Percentiles rank a stretch among this genome's conserved stretches.
Evolutionary conservation across 208 protist genomes (phyloP).

Genomic region (Trypanosoma scelopori): DNA sequence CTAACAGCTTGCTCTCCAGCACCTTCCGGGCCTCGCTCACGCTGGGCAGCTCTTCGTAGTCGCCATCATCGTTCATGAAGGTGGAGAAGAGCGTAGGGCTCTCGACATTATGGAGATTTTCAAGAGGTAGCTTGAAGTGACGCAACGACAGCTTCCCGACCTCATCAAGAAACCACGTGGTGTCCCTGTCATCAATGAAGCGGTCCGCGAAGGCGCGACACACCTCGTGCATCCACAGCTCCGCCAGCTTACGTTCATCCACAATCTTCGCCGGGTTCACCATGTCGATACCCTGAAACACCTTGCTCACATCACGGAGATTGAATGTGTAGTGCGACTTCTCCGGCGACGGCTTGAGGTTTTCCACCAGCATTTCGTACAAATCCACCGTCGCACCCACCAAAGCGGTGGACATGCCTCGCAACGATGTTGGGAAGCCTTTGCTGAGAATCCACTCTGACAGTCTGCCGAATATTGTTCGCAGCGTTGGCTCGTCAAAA

Average conservation of each 20-base stretch:
- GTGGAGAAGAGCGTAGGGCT: slow-evolving; percentile 74
- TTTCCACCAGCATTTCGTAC: slow-evolving; percentile 91
- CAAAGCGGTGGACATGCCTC: slow-evolving; percentile 43
- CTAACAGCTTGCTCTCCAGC: slow-evolving; percentile 84
- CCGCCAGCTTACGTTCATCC: slow-evolving; percentile 61
- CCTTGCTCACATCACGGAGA: slow-evolving; percentile 95
- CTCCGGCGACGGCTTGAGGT: slow-evolving; percentile 95
- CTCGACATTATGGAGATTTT: slow-evolving; percentile 22
- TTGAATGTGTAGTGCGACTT: slow-evolving; percentile 99
- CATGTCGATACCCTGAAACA: slow-evolving; percentile 93
- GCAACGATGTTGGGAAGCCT: slow-evolving; percentile 62
- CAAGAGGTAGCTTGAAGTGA: slow-evolving; percentile 74
- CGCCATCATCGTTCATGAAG: slow-evolving; percentile 81
- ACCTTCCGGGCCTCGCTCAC: slow-evolving; percentile 63
- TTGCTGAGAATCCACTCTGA: slow-evolving; percentile 90
- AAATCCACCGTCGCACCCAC: slow-evolving; percentile 92
- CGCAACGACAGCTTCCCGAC: slow-evolving; percentile 67
- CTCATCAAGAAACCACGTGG: slow-evolving; percentile 86
- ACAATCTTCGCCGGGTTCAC: slow-evolving; percentile 66
- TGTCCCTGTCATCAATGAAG: slow-evolving; percentile 92
- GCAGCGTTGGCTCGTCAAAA: slow-evolving; percentile 89
- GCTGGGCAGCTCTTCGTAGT: slow-evolving; percentile 90
- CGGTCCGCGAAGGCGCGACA: slow-evolving; percentile 95
- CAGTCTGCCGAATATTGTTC: slow-evolving; percentile 92
- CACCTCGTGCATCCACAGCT: slow-evolving; percentile 95